Evolutionary conservation across 1,139 yeast species (phyloP).

Genomic region (Spathaspora sp.): DNA sequence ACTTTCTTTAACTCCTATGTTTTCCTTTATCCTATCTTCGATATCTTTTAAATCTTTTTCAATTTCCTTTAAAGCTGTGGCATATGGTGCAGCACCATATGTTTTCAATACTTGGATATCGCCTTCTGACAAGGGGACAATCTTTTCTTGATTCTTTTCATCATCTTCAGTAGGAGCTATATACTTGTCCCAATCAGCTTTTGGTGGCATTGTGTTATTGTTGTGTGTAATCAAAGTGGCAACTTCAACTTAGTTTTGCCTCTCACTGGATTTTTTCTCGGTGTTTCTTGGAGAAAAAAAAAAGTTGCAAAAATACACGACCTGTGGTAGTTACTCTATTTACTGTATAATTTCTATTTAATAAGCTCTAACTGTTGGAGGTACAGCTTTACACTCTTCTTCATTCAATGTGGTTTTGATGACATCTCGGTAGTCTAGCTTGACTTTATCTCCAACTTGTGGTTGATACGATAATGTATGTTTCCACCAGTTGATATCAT

Average conservation of each 20-base stretch:
- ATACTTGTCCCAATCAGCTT: constrained; percentile 97
- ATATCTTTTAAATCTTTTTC: constrained; percentile 84
- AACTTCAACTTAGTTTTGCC: not conserved
- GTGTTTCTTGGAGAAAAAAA: not conserved
- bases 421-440: constrained; percentile 83
- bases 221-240: constrained; percentile 3
- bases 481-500: constrained; percentile 96
- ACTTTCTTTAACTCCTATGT: constrained; percentile 89
- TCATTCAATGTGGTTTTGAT: constrained; percentile 83
- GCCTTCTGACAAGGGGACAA: constrained; percentile 88
- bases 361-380: constrained; percentile 94
- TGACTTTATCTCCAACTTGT: constrained; percentile 66
- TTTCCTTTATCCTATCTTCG: constrained; percentile 86
- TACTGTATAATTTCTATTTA: constrained; percentile 25
- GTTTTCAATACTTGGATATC: constrained; percentile 96
- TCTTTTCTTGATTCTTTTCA: constrained; percentile 63
- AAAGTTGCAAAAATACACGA: constrained; percentile 1
- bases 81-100: constrained; percentile 97
- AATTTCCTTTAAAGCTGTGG: constrained; percentile 70
- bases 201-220: constrained; percentile 61
- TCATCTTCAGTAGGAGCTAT: constrained; percentile 79
- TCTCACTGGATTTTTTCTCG: not conserved
- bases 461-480: constrained; percentile 93
- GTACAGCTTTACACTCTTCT: constrained; percentile 89
- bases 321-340: not conserved